phyloP scores from a whole-genome alignment of 2,329 filamentous ascomycete genomes.

The Ceratocystis albifundus region DNA sequence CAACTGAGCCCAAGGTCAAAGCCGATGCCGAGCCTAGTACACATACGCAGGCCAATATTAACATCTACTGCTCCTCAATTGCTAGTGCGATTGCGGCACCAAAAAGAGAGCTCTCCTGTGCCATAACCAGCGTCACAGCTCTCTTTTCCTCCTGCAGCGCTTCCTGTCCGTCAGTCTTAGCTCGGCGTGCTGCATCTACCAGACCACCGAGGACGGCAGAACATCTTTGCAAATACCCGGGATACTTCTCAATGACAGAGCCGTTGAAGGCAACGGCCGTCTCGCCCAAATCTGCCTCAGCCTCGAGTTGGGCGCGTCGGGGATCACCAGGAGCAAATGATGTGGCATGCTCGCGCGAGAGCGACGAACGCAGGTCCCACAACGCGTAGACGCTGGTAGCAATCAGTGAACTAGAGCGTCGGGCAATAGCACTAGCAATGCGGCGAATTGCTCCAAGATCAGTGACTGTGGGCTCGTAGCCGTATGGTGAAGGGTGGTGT shows the following conservation, averaged over 20 bases:
- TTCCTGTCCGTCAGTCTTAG: slow-evolving; percentile 2
- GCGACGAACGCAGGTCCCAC: slow-evolving; percentile 44
- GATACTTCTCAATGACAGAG: slow-evolving; percentile 68
- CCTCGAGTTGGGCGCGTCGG: slow-evolving; percentile 38
- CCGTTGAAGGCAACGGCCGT: slow-evolving; percentile 67
- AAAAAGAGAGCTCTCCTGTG: slow-evolving; percentile 61
- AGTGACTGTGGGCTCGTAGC: slow-evolving; percentile 30
- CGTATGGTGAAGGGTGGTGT: slow-evolving; percentile 31
- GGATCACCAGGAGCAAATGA: slow-evolving; percentile 27
- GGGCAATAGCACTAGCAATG: slow-evolving; percentile 44
- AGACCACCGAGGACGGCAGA: slow-evolving; percentile 54
- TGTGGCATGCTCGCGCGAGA: slow-evolving; percentile 32
- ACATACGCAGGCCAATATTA: not conserved
- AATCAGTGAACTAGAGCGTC: slow-evolving; percentile 48
- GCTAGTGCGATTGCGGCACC: slow-evolving; percentile 63
- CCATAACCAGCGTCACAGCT: slow-evolving; percentile 52
- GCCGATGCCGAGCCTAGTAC: not conserved
- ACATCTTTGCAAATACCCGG: slow-evolving; percentile 50
- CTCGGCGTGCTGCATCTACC: slow-evolving; percentile 31
- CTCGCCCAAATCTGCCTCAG: slow-evolving; percentile 37
- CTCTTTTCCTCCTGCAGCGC: slow-evolving; percentile 4
- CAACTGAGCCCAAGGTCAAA: not conserved
- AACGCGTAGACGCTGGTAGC: slow-evolving; percentile 48
- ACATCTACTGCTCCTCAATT: slow-evolving; percentile 28
- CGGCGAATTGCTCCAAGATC: slow-evolving; percentile 44